Evolutionary conservation across 2,329 filamentous ascomycete species (phyloP).

Genomic region (Aspergillus terreus): DNA sequence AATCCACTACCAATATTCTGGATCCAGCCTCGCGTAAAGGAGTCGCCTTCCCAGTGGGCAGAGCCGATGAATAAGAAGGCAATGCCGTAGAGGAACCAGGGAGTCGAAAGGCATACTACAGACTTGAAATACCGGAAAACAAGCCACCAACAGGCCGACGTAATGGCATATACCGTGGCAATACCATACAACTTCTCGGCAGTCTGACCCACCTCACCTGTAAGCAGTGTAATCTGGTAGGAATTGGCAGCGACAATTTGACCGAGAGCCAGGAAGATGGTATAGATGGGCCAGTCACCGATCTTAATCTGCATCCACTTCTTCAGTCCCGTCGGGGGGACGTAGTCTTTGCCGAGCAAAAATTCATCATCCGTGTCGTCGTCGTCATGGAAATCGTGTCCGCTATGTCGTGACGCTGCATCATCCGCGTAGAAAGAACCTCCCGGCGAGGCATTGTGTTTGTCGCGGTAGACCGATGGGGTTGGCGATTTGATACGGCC

Average conservation of each 20-base stretch:
- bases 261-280: conserved; percentile 59
- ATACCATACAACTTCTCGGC: conserved; percentile 59
- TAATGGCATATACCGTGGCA: conserved; percentile 56
- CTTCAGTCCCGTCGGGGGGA: conserved; percentile 53
- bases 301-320: conserved; percentile 55
- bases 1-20: conserved; percentile 60
- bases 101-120: conserved; percentile 55
- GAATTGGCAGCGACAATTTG: conserved; percentile 65
- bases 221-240: conserved; percentile 64
- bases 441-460: conserved; percentile 32
- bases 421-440: conserved; percentile 41
- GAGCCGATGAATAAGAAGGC: conserved; percentile 62
- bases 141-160: conserved; percentile 61
- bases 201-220: conserved; percentile 58
- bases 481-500: conserved; percentile 46
- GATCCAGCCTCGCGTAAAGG: conserved; percentile 47
- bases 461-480: conserved; percentile 29
- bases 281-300: conserved; percentile 62
- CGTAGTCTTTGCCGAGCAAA: conserved; percentile 53
- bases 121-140: conserved; percentile 58
- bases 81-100: conserved; percentile 61
- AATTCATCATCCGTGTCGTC: conserved; percentile 49
- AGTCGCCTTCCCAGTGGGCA: conserved; percentile 50
- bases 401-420: conserved; percentile 29
- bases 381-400: conserved; percentile 26